Conservation (phyloP, 352 stramenopile genomes). For the Thraustochytrium striatum region DNA sequence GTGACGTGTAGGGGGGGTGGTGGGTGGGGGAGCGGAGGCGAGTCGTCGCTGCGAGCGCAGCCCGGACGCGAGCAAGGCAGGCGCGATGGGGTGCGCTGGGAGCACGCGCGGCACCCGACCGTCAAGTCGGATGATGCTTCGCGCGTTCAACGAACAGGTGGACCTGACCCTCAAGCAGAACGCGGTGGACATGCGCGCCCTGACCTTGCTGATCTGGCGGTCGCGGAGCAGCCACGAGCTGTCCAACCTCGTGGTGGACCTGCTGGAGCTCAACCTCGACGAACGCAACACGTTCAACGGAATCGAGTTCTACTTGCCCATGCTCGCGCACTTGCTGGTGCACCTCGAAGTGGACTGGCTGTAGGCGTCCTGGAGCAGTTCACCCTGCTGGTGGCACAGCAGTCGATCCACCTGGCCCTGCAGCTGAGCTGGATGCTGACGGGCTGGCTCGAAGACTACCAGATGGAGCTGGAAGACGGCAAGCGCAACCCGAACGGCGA, state of each 20-base stretch:
- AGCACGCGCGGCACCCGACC: neutral
- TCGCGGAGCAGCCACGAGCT: slow-evolving; percentile 8
- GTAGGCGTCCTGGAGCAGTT: slow-evolving; percentile 75
- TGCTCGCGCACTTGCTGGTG: slow-evolving; percentile 83
- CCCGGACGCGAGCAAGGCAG: neutral
- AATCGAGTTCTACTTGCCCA: slow-evolving; percentile 82
- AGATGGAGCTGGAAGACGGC: slow-evolving; percentile 67
- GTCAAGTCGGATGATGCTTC: neutral
- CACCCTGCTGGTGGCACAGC: slow-evolving; percentile 71
- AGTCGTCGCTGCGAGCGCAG: too few relatives aligned
- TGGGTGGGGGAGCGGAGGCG: neutral
- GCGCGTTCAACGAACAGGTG: slow-evolving; percentile 30
- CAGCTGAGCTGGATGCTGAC: slow-evolving; percentile 80
- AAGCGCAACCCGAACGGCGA: slow-evolving; percentile 67
- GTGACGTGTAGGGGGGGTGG: too few relatives aligned
- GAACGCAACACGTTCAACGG: slow-evolving; percentile 70
- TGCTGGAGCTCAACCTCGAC: slow-evolving; percentile 15
- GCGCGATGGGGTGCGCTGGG: neutral
- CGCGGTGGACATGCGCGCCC: slow-evolving; percentile 14
- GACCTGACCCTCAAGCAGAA: slow-evolving; percentile 18
- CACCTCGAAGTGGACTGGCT: slow-evolving; percentile 75
- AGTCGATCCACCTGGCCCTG: slow-evolving; percentile 76
- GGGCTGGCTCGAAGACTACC: slow-evolving; percentile 78
- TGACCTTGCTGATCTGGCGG: slow-evolving; percentile 14
- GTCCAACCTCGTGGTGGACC: slow-evolving; percentile 5